Conservation (phyloP, 495 filamentous ascomycete genomes). For the Neurospora sp. region DNA sequence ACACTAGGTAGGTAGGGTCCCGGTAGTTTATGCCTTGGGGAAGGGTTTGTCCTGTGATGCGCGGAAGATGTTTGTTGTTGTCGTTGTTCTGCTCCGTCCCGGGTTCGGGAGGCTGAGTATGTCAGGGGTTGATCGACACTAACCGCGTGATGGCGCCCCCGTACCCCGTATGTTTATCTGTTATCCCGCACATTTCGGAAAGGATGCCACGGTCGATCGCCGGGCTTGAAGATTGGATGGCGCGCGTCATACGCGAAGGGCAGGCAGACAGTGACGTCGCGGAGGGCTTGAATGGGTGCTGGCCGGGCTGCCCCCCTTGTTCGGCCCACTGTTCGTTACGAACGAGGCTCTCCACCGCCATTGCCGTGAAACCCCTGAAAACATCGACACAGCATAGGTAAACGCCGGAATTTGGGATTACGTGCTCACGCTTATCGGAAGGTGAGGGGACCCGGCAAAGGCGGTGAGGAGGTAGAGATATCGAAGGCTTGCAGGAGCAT, state of each 20-base stretch:
- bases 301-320: background rate
- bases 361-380: background rate
- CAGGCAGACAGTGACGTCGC: background rate
- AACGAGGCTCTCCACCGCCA: constrained; percentile 13
- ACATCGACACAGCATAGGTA: background rate
- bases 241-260: background rate
- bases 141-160: background rate
- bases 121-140: background rate
- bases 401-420: background rate
- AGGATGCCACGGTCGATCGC: background rate
- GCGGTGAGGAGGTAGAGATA: background rate
- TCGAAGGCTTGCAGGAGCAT: background rate
- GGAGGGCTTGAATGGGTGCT: background rate
- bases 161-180: background rate
- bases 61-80: background rate
- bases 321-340: background rate
- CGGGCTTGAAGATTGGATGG: background rate
- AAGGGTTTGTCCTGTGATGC: background rate
- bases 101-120: background rate
- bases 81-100: background rate
- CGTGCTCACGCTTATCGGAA: background rate
- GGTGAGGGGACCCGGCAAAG: background rate
- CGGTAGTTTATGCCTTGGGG: background rate
- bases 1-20: background rate
- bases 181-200: background rate